Conservation (phyloP, 768 basidiomycete genomes). For the Tubosaeta brunneosetosa region DNA sequence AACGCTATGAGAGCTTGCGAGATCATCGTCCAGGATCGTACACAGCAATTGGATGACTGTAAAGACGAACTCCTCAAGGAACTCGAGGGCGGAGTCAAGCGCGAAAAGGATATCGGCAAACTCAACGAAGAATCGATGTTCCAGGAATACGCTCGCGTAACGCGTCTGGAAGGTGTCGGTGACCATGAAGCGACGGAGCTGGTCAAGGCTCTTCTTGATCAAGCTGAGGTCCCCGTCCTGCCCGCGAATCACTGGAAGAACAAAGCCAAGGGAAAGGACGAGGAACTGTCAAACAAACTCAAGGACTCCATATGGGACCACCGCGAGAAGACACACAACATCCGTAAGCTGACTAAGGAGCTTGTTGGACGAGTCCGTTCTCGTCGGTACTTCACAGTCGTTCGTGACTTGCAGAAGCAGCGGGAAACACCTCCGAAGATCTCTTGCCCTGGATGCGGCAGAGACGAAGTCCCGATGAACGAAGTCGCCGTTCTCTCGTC, state of each 20-base stretch:
- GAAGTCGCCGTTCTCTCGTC: slow-evolving; percentile 85
- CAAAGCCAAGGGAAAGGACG: slow-evolving; percentile 48
- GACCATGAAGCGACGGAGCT: slow-evolving; percentile 72
- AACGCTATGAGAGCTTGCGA: slow-evolving; percentile 93
- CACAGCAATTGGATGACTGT: slow-evolving; percentile 75
- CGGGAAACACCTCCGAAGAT: slow-evolving; percentile 53
- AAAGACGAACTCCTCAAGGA: slow-evolving; percentile 64
- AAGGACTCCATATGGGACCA: slow-evolving; percentile 74
- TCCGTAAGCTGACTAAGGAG: slow-evolving; percentile 81
- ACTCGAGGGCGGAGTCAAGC: slow-evolving; percentile 59
- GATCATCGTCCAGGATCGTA: slow-evolving; percentile 80
- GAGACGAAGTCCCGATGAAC: slow-evolving; percentile 50
- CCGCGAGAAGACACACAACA: slow-evolving; percentile 82
- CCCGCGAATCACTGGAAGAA: slow-evolving; percentile 33
- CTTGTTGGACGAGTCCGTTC: slow-evolving; percentile 87
- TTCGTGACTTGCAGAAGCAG: slow-evolving; percentile 83
- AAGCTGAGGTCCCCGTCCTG: slow-evolving; percentile 48
- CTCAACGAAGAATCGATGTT: slow-evolving; percentile 71
- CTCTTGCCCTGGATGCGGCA: slow-evolving; percentile 59
- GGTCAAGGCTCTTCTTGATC: slow-evolving; percentile 53
- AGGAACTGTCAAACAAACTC: slow-evolving; percentile 47
- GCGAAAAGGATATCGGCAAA: slow-evolving; percentile 65
- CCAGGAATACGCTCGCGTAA: slow-evolving; percentile 69
- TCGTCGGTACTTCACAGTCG: slow-evolving; percentile 86
- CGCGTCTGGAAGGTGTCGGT: slow-evolving; percentile 59